phyloP scores from a whole-genome alignment of 495 filamentous ascomycete genomes.

The Peziza echinospora region DNA sequence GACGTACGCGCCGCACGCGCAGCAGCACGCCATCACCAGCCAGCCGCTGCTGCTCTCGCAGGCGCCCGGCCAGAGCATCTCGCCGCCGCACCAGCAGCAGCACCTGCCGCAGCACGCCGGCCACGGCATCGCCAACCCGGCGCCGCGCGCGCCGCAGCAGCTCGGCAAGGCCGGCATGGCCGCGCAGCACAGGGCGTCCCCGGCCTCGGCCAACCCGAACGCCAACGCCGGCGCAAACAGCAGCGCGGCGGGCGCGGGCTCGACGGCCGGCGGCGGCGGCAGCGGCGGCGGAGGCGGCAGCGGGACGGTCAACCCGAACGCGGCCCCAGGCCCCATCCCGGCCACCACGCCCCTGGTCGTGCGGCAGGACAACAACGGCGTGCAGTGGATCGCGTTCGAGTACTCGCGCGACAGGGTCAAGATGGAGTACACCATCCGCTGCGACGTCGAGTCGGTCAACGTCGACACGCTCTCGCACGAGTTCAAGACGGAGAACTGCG shows the following conservation, averaged over 20 bases:
- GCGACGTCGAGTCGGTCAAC: conserved; percentile 90
- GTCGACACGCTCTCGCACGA: conserved; percentile 63
- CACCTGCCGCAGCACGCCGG: conserved; percentile 27
- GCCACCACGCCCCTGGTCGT: conserved; percentile 91
- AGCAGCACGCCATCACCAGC: conserved; percentile 40
- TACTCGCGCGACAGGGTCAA: conserved; percentile 95
- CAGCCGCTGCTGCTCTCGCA: conserved; percentile 49
- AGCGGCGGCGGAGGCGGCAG: conserved; percentile 26
- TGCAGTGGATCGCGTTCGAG: conserved; percentile 98
- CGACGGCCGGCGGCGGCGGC: conserved; percentile 34
- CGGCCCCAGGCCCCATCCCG: conserved; percentile 95
- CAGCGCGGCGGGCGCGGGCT: conserved; percentile 15
- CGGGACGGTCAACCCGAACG: conserved; percentile 54
- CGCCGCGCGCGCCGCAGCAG: conserved; percentile 33
- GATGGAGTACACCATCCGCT: conserved; percentile 98
- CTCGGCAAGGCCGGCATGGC: conserved; percentile 9
- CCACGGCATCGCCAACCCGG: conserved; percentile 33
- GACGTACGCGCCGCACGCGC: conserved; percentile 57
- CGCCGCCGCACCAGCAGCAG: conserved; percentile 30
- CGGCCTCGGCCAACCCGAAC: conserved; percentile 19
- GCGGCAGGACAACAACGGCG: conserved; percentile 83
- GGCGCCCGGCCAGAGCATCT: conserved; percentile 34
- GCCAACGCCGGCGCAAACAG: conserved; percentile 2
- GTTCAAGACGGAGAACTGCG: conserved; percentile 95
- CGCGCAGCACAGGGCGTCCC: conserved; percentile 20